Conservation (phyloP, 805 yeast species). For the Saccharomycopsis lassenensis region DNA sequence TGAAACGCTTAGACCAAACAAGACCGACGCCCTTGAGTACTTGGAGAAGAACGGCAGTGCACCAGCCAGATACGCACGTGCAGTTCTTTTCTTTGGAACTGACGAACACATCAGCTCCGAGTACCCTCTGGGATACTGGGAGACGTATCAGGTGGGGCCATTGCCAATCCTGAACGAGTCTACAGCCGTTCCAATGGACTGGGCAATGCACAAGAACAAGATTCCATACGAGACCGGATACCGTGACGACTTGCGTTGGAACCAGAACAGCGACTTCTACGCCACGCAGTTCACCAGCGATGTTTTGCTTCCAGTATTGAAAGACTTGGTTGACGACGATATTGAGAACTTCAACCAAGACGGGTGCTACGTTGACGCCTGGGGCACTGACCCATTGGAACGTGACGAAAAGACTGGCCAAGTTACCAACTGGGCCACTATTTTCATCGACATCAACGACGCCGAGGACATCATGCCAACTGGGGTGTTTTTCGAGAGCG, state of each 20-base stretch:
- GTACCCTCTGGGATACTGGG: too few relatives aligned
- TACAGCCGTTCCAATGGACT: too few relatives aligned
- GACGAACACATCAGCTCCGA: too few relatives aligned
- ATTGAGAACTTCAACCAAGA: constrained; percentile 19
- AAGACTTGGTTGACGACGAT: constrained; percentile 18
- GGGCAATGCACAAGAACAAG: too few relatives aligned
- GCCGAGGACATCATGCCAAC: constrained; percentile 1
- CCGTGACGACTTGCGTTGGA: not conserved
- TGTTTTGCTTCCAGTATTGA: constrained; percentile 11
- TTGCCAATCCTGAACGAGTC: too few relatives aligned
- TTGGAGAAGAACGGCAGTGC: too few relatives aligned
- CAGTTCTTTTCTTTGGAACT: too few relatives aligned
- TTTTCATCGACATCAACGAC: constrained; percentile 19
- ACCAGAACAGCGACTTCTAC: not conserved
- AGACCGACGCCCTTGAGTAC: too few relatives aligned
- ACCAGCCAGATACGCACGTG: too few relatives aligned
- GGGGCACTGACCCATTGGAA: constrained; percentile 22
- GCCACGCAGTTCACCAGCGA: not conserved
- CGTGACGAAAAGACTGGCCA: constrained; percentile 19
- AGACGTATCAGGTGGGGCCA: too few relatives aligned
- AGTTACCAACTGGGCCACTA: constrained; percentile 19
- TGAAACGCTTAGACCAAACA: too few relatives aligned
- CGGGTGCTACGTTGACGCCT: constrained; percentile 19
- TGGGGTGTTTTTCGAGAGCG: not conserved
- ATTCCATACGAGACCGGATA: not conserved